Base-by-base conservation (phyloP, 2,329 filamentous ascomycete genomes). In the Pseudocercospora musae region DNA sequence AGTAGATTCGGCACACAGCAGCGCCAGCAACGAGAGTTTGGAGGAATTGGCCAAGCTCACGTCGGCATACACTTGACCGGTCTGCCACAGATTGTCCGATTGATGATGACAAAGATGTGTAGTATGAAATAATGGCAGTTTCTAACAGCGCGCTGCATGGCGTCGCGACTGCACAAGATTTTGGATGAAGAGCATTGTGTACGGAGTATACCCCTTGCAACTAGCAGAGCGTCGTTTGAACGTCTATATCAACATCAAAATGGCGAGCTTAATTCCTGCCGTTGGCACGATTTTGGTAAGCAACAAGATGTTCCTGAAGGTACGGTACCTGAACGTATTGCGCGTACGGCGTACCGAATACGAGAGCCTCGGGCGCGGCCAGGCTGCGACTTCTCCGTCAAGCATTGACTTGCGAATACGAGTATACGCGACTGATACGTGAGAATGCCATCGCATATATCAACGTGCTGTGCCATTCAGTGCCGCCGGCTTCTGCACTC, bases 11-110 rank as follows among this genome's bases (percentile, higher is more conserved):
- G 62, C 33, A 23, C 61, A 60, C 20, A 49, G 42, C 33, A 48
- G 55, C 56, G 58, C 57, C 15, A 60, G 46, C 25, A 54, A 23
- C 18, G 63, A 63, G 55, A 61, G 58, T 49, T 42, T 61, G n/a
- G 33, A 59, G 48, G 57, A 48, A 15, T 50, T 58, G 48, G 60
- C 29, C 18, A 53, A 56, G 20, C 33, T 57, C 46, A 54, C 57
- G 18, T 33, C 52, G 27, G 52, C 52, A 5, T 54, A 54, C 33
- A 40, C 15, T 37, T 54, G 52, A 54, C 5, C 8, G 27, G 7
- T 40, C 5, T n/a, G 10, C 15, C 29, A 21, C 48, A 40, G 52
- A 21, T 15, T 40, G 27, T 37, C 15, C 29, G 13, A n/a, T 23
- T 29, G 44, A 49, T 49, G 44, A 23, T 18, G 44, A 54, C 21